These are phyloP conservation scores for Lachancea quebecensis DNA, from an alignment of 805 yeast genomes.

Conservation along the genomic window DNA sequence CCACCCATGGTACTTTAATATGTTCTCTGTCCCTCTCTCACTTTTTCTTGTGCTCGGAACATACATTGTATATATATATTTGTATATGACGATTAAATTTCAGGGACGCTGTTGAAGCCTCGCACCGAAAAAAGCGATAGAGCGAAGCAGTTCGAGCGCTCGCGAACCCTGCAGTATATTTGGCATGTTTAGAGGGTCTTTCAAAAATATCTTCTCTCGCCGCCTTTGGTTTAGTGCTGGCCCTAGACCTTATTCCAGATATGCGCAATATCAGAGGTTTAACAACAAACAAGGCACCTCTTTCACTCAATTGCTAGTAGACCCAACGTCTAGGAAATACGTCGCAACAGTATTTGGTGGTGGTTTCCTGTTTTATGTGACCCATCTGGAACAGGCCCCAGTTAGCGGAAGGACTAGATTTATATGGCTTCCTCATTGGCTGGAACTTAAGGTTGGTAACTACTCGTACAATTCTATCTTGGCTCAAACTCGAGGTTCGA, in stretches of 20 bases:
- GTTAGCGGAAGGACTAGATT: constrained; percentile 66
- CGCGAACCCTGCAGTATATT: no score
- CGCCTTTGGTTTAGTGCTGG: neutral
- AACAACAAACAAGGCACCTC: constrained; percentile 12
- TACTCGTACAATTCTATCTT: constrained; percentile 56
- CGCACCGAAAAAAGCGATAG: no score
- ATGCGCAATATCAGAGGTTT: constrained; percentile 16
- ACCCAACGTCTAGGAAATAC: constrained; percentile 28
- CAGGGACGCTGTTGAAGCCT: no score
- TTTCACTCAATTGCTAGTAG: constrained; percentile 14
- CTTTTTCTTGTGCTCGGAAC: no score
- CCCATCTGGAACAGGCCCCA: constrained; percentile 73
- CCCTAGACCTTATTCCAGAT: neutral
- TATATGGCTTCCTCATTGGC: constrained; percentile 60
- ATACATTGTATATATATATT: neutral
- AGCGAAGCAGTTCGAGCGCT: no score
- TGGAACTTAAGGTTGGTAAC: constrained; percentile 59
- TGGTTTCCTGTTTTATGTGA: constrained; percentile 35
- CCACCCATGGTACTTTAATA: constrained; percentile 36
- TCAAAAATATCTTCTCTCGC: no score
- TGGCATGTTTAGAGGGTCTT: no score
- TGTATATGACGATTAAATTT: no score
- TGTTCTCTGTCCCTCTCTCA: no score
- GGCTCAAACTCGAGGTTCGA: constrained; percentile 41
- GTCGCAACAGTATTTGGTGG: constrained; percentile 32